phyloP scores from a whole-genome alignment of 139 green algal genomes.

The Ostreobium quekettii region DNA sequence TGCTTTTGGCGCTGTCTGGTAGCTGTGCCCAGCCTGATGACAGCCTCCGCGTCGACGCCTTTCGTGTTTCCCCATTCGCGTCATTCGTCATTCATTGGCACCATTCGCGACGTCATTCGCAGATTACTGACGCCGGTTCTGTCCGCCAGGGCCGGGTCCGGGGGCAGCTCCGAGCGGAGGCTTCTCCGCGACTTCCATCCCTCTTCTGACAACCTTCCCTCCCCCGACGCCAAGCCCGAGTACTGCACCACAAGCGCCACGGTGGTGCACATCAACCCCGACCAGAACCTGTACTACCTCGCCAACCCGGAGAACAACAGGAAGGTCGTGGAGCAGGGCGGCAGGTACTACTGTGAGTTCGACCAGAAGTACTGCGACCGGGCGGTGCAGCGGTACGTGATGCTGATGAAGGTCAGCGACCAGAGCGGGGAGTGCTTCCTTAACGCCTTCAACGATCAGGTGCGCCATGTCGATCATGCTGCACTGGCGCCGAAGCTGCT shows the following conservation, averaged over 20 bases:
- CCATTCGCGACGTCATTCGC: too few species aligned
- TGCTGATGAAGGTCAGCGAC: conserved; percentile 40
- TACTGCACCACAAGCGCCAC: conserved; percentile 36
- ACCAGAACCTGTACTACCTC: conserved; percentile 72
- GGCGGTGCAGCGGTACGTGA: conserved; percentile 55
- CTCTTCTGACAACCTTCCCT: conserved; percentile 30
- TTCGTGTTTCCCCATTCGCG: too few species aligned
- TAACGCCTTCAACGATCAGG: conserved; percentile 63
- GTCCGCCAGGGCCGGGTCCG: too few species aligned
- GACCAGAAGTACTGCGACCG: conserved; percentile 39
- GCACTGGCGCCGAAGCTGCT: too few species aligned
- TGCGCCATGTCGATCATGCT: neutral
- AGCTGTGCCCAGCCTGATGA: too few species aligned
- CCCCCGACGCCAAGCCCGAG: conserved; percentile 42
- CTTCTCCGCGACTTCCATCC: too few species aligned
- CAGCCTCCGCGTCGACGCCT: too few species aligned
- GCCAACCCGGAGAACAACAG: conserved; percentile 72
- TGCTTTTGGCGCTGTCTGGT: too few species aligned
- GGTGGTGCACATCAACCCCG: conserved; percentile 44
- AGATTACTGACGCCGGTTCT: too few species aligned
- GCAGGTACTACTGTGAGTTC: conserved; percentile 51
- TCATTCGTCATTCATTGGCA: too few species aligned
- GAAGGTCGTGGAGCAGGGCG: conserved; percentile 66
- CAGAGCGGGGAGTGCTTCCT: conserved; percentile 33
- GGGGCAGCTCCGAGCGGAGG: too few species aligned